Percentiles rank a stretch among this genome's conserved stretches.
phyloP scores from a whole-genome alignment of 192 early-diverging fungal genomes.

The Backusella circina region DNA sequence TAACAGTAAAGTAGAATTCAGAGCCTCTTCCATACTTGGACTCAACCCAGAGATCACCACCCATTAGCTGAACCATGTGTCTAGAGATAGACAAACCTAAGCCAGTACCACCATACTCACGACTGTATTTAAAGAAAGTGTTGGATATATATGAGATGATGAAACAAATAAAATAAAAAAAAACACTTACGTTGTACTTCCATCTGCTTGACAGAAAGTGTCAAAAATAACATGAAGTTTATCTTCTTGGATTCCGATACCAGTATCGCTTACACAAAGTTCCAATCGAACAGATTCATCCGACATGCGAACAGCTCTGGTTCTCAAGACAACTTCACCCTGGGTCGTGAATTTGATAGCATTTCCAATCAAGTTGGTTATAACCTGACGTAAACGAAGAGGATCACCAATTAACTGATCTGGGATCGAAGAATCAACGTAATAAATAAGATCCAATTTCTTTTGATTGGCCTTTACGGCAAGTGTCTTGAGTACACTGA shows the following conservation, averaged over 20 bases:
- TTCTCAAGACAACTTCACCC: conserved; percentile 27
- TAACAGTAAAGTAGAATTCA: conserved; percentile 72
- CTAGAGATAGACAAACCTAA: conserved; percentile 81
- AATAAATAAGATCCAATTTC: conserved; percentile 53
- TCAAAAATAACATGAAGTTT: conserved; percentile 76
- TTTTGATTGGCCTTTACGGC: conserved; percentile 61
- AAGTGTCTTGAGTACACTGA: conserved; percentile 59
- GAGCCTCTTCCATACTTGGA: conserved; percentile 67
- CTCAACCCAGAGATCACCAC: conserved; percentile 77
- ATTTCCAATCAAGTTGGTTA: conserved; percentile 74
- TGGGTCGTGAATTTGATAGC: conserved; percentile 64
- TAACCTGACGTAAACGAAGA: conserved; percentile 61
- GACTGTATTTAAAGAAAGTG: conserved; percentile 16
- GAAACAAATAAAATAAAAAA: not conserved
- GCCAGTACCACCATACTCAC: conserved; percentile 84
- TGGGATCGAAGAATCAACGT: conserved; percentile 56
- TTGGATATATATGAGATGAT: not conserved
- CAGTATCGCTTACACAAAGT: conserved; percentile 74
- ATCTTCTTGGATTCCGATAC: conserved; percentile 80
- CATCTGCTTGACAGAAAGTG: conserved; percentile 81
- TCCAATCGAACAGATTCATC: conserved; percentile 51
- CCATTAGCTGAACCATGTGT: conserved; percentile 71
- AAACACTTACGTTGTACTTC: conserved; percentile 63
- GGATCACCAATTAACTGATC: conserved; percentile 65
- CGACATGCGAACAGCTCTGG: not conserved